Conservation (phyloP, 1,284 basidiomycete species). For the Phenoliferia sp. region DNA sequence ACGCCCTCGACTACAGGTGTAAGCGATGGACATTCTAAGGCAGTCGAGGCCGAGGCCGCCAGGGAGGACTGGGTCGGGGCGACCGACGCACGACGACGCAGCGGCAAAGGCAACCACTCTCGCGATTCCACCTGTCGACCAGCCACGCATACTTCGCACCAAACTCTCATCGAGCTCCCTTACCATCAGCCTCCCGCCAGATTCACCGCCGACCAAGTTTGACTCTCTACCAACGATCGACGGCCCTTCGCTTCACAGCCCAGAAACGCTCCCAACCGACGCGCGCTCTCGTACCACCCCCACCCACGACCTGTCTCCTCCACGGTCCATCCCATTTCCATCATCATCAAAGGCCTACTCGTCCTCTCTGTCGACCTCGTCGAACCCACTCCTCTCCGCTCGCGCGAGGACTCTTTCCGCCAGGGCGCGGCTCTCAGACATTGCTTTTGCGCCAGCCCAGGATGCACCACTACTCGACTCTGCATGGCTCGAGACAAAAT, state of each 20-base stretch:
- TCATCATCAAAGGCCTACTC: background rate
- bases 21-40: too few species aligned
- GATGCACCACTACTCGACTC: slow-evolving; percentile 16
- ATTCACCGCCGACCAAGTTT: slow-evolving; percentile 2
- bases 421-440: background rate
- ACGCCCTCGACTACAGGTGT: background rate
- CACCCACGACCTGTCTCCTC: background rate
- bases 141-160: background rate
- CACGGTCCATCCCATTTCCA: background rate
- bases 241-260: background rate
- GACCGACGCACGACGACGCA: background rate
- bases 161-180: slow-evolving; percentile 4
- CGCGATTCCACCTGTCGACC: background rate
- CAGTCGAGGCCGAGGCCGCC: background rate
- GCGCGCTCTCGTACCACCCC: background rate
- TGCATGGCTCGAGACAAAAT: slow-evolving; percentile 58
- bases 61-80: background rate
- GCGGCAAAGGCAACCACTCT: background rate
- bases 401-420: background rate
- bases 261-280: background rate
- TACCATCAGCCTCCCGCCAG: slow-evolving; percentile 5
- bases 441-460: background rate
- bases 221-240: background rate
- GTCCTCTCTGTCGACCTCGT: background rate
- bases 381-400: background rate